A percentile compares a stretch with the other conserved stretches of the same genome.
Evolutionary conservation across 1,139 yeast species (phyloP).

Genomic region (Taiozyma sp.): DNA sequence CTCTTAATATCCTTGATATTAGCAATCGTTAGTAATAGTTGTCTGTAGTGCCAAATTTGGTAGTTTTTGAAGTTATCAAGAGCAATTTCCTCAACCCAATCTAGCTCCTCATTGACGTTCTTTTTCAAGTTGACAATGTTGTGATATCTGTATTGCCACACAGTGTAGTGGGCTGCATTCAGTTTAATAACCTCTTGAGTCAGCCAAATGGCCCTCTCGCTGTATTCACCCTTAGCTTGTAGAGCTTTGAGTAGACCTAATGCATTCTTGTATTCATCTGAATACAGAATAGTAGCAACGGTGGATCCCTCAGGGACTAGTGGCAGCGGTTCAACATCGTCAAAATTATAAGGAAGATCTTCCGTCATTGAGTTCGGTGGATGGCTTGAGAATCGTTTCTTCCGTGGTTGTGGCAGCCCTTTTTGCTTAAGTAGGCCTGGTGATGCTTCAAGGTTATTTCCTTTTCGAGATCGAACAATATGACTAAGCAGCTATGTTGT

Average conservation of each 20-base stretch:
- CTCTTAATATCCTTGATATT: slow-evolving; percentile 38
- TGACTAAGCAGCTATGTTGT: not conserved
- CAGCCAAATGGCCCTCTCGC: slow-evolving; percentile 66
- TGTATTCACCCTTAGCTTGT: slow-evolving; percentile 54
- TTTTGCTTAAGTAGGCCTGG: not conserved
- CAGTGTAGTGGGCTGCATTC: slow-evolving; percentile 89
- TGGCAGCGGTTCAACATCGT: slow-evolving; percentile 38
- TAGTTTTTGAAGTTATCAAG: slow-evolving; percentile 81
- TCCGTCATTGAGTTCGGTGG: not conserved
- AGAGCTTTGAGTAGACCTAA: slow-evolving; percentile 64
- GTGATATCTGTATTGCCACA: slow-evolving; percentile 76
- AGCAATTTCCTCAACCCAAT: slow-evolving; percentile 79
- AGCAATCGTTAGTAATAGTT: slow-evolving; percentile 34
- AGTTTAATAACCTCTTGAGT: slow-evolving; percentile 58
- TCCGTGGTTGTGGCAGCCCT: not conserved
- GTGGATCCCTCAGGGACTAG: slow-evolving; percentile 41
- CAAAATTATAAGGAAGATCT: slow-evolving; percentile 23
- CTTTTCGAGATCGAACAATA: not conserved
- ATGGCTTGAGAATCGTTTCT: not conserved
- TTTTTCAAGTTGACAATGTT: slow-evolving; percentile 40
- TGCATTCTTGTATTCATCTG: slow-evolving; percentile 58
- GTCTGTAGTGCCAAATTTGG: slow-evolving; percentile 94
- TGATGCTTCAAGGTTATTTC: not conserved
- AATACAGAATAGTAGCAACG: slow-evolving; percentile 74
- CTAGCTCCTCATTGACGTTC: slow-evolving; percentile 43